Evolutionary conservation across 306 rosid species (phyloP).

Genomic region (Echinosophora koreensis): DNA sequence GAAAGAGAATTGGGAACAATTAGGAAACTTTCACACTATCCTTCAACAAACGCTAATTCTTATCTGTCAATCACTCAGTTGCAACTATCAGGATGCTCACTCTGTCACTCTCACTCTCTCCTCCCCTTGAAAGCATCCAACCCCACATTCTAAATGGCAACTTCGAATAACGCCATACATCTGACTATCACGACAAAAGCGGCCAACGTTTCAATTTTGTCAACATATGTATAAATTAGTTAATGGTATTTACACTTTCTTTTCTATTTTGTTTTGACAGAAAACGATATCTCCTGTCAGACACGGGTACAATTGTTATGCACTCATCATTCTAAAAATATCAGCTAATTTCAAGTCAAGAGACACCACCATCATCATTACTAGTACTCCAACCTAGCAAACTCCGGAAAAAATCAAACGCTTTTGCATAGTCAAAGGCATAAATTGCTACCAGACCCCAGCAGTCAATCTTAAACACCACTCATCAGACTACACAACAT

Average conservation of each 20-base stretch:
- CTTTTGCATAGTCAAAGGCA: slow-evolving; percentile 29
- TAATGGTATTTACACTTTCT: not conserved
- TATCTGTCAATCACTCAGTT: slow-evolving; percentile 32
- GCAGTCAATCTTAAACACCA: slow-evolving; percentile 39
- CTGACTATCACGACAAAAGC: slow-evolving; percentile 20
- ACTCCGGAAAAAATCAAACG: slow-evolving; percentile 28
- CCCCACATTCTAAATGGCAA: slow-evolving; percentile 16
- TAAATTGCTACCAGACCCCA: slow-evolving; percentile 23
- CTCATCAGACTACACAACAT: slow-evolving; percentile 16
- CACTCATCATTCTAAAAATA: slow-evolving; percentile 19
- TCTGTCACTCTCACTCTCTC: slow-evolving; percentile 33
- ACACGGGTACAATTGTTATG: not conserved
- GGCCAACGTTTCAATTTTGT: not conserved
- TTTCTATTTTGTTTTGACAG: slow-evolving; percentile 11
- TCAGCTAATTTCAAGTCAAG: slow-evolving; percentile 12
- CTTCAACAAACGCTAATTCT: slow-evolving; percentile 39
- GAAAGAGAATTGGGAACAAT: slow-evolving; percentile 40
- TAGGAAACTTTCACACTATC: slow-evolving; percentile 42
- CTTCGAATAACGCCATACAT: not conserved
- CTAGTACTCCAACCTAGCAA: slow-evolving; percentile 38
- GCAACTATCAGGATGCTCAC: slow-evolving; percentile 23
- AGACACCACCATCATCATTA: slow-evolving; percentile 20
- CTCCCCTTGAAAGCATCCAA: slow-evolving; percentile 16
- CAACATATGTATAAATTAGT: not conserved
- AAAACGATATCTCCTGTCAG: slow-evolving; percentile 27